Conservation (phyloP, 306 rosid species). For the Begonia masoniana region DNA sequence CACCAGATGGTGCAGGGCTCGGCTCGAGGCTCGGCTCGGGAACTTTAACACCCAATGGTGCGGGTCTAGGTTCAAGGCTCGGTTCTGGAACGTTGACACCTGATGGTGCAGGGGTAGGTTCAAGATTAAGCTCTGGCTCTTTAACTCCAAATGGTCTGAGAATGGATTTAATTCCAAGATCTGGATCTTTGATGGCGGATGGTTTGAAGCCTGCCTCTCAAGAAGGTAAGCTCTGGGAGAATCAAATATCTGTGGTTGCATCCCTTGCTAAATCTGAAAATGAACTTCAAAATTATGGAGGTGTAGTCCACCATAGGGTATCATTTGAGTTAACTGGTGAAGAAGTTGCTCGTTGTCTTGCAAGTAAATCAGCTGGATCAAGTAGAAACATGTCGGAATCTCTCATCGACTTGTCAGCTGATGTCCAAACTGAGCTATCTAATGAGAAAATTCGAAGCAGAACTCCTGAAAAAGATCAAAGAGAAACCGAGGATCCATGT, state of each 20-base stretch:
- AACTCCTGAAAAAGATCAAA: background rate
- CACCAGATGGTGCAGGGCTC: constrained; percentile 68
- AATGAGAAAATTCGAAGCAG: background rate
- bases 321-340: constrained; percentile 86
- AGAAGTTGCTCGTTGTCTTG: constrained; percentile 78
- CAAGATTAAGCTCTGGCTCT: constrained; percentile 27
- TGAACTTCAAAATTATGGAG: constrained; percentile 36
- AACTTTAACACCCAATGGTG: constrained; percentile 72
- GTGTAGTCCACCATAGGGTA: constrained; percentile 60
- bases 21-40: constrained; percentile 79
- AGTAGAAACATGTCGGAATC: constrained; percentile 34
- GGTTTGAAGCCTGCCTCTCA: constrained; percentile 34
- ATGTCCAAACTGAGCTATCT: constrained; percentile 14
- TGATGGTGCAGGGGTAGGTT: constrained; percentile 9
- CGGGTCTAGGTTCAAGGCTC: constrained; percentile 52
- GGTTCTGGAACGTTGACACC: constrained; percentile 50
- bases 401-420: constrained; percentile 34
- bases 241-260: constrained; percentile 31
- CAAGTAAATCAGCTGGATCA: constrained; percentile 37
- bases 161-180: constrained; percentile 14
- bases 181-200: constrained; percentile 44
- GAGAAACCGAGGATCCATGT: background rate
- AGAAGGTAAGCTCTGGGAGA: constrained; percentile 22
- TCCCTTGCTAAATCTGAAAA: constrained; percentile 40
- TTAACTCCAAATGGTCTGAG: constrained; percentile 25